Conservation (phyloP, 31 red algal species). For the Endocladia muricata region DNA sequence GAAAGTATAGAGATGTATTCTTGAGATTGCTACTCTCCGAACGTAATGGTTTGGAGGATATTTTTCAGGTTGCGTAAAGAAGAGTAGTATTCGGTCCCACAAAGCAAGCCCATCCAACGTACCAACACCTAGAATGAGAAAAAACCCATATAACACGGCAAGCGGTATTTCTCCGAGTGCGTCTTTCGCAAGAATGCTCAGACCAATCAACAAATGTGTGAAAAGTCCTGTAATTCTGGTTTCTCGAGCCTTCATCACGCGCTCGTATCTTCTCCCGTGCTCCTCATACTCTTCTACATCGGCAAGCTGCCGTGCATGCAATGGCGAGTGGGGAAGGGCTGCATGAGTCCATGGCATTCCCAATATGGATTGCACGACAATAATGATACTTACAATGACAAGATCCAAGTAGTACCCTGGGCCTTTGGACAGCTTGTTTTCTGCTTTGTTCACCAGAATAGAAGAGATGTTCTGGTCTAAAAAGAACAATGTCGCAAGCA, state of each 20-base stretch:
- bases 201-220: constrained; percentile 68
- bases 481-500: constrained; percentile 88
- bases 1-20: constrained; percentile 83
- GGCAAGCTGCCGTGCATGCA: constrained; percentile 84
- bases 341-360: constrained; percentile 92
- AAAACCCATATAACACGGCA: constrained; percentile 91
- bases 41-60: constrained; percentile 92
- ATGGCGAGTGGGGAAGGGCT: constrained; percentile 85
- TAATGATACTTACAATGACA: constrained; percentile 65
- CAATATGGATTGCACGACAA: constrained; percentile 77
- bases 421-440: constrained; percentile 91
- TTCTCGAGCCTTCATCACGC: constrained; percentile 83
- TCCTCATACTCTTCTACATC: constrained; percentile 87
- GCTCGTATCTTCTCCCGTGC: constrained; percentile 61
- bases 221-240: constrained; percentile 71
- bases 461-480: constrained; percentile 94
- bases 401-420: constrained; percentile 86
- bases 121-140: constrained; percentile 88
- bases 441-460: constrained; percentile 76
- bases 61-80: constrained; percentile 90
- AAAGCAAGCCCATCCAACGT: constrained; percentile 83
- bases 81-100: constrained; percentile 79
- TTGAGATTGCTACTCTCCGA: constrained; percentile 73
- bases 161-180: constrained; percentile 71
- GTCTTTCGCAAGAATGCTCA: constrained; percentile 78